These are phyloP conservation scores for Tylopilus sp. DNA, from an alignment of 768 basidiomycete genomes.

Conservation along the genomic window DNA sequence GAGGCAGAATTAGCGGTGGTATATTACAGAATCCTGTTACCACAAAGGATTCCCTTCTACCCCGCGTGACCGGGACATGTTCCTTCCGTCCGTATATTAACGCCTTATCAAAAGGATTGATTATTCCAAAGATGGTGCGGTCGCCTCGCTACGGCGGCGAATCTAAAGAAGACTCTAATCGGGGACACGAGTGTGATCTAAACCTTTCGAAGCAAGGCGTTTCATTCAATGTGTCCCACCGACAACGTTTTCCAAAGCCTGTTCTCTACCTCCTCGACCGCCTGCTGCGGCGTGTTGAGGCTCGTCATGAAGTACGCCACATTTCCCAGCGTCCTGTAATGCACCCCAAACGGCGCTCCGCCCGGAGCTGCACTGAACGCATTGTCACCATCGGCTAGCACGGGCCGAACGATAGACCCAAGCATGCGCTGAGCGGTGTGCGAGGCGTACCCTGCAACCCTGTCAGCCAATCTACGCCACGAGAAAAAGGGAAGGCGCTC, in stretches of 20 bases:
- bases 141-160: too few species aligned
- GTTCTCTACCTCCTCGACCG: constrained; percentile 59
- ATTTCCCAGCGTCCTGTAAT: constrained; percentile 87
- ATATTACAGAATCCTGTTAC: too few species aligned
- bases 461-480: background rate
- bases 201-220: too few species aligned
- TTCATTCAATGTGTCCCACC: background rate
- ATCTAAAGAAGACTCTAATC: too few species aligned
- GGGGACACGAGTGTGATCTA: too few species aligned
- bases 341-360: constrained; percentile 62
- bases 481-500: constrained; percentile 11
- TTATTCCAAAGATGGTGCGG: too few species aligned
- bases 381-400: constrained; percentile 19
- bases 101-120: too few species aligned
- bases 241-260: constrained; percentile 48
- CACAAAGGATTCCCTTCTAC: too few species aligned
- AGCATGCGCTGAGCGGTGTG: constrained; percentile 66
- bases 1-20: too few species aligned
- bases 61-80: too few species aligned
- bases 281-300: constrained; percentile 60
- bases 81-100: too few species aligned
- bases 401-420: constrained; percentile 41
- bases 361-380: constrained; percentile 44
- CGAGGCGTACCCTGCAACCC: constrained; percentile 48
- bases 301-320: constrained; percentile 93